Base-by-base conservation (phyloP, 2,329 filamentous ascomycete species). In the Rosellinia necatrix region DNA sequence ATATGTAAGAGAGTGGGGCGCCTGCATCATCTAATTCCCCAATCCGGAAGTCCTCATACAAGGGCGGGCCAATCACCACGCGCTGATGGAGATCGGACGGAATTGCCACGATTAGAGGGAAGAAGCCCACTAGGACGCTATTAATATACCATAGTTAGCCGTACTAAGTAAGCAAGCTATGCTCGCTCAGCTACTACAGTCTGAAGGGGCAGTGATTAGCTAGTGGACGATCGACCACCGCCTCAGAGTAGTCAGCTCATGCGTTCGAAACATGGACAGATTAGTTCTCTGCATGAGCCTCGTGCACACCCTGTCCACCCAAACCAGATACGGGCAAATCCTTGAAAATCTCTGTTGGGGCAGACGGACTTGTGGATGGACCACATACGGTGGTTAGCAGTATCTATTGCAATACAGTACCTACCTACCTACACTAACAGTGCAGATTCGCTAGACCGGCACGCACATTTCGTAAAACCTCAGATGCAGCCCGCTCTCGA, bases 191-290 rank as follows among this genome's bases (percentile, higher is more conserved):
- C 49, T 56, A 22, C 48, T 50, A 56, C n/a, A 35, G 22, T 25
- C 49, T 2, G 9, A 59, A 46, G 35, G 19, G 42, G 56, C 22
- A 59, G 32, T 53, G 53, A 56, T 53, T 25, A 22, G 15, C 48
- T 21, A 34, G 30, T 19, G 19, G 29, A 27, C 27, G 42, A 48
- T 56, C 48, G n/a, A 32, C 29, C 22, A 30, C 27, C 48, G 56
- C 56, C 56, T 43, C 44, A 29, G 52, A 51, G 48, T 27, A 58
- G 55, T 54, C 55, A 58, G 55, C 55, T 50, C 50, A 13, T 25
- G 21, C 27, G n/a, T 50, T 41, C 55, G 46, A 58, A 49, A 54
- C 40, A 54, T 32, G 43, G 29, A 21, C 24, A 30, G 49, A 53
- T 34, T 49, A 41, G 47, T 54, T 54, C 50, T 37, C 25, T 48